These are phyloP conservation scores for Ophidiomyces ophidiicola DNA, from an alignment of 2,329 filamentous ascomycete species.

Conservation along the genomic window DNA sequence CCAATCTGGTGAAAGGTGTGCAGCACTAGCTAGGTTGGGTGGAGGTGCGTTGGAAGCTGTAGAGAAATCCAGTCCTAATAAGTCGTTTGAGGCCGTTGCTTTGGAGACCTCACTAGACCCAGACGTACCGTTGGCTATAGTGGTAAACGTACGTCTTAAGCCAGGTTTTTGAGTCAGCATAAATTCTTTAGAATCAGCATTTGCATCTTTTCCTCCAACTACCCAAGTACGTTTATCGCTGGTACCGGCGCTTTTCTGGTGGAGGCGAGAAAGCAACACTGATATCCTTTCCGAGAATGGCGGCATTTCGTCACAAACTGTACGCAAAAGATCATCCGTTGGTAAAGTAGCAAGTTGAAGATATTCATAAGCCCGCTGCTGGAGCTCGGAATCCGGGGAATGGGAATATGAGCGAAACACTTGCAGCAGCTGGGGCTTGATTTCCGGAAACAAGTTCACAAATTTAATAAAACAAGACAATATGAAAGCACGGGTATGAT, in stretches of 20 bases:
- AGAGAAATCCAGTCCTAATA: constrained; percentile 72
- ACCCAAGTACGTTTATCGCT: constrained; percentile 96
- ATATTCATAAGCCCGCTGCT: constrained; percentile 94
- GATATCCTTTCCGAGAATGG: constrained; percentile 93
- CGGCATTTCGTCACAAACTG: constrained; percentile 96
- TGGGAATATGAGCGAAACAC: constrained; percentile 90
- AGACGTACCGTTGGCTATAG: constrained; percentile 35
- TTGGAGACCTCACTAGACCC: constrained; percentile 26
- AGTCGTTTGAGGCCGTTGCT: constrained; percentile 47
- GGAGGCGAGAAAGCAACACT: constrained; percentile 76
- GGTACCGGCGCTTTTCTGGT: constrained; percentile 85
- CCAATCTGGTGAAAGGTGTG: constrained; percentile 90
- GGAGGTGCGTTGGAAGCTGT: constrained; percentile 46
- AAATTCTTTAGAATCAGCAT: constrained; percentile 66
- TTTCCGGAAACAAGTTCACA: constrained; percentile 95
- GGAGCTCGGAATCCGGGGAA: constrained; percentile 85
- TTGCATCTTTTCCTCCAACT: constrained; percentile 91
- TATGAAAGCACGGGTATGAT: constrained; percentile 83
- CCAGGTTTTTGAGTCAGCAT: constrained; percentile 68
- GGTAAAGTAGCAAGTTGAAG: constrained; percentile 71
- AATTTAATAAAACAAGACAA: constrained; percentile 95
- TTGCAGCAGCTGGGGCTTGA: constrained; percentile 84
- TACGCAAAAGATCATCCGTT: constrained; percentile 81
- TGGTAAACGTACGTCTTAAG: constrained; percentile 73
- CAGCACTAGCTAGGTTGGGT: constrained; percentile 81